Evolutionary conservation across 495 filamentous ascomycete genomes (phyloP).

Genomic region (Talaromyces proteolyticus): DNA sequence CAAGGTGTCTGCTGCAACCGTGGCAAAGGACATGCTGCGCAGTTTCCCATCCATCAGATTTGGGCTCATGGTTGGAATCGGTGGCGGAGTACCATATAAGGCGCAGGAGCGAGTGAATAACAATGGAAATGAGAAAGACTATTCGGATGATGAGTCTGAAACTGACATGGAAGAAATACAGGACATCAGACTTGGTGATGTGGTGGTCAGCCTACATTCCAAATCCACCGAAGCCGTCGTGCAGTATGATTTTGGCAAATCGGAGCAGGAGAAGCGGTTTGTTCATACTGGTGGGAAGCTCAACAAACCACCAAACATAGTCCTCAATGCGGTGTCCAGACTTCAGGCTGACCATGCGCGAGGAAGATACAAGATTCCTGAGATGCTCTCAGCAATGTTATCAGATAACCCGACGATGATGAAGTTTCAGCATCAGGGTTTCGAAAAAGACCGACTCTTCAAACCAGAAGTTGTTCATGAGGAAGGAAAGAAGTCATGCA

Average conservation of each 20-base stretch:
- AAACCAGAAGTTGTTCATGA: constrained; percentile 17
- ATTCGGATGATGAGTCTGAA: constrained; percentile 4
- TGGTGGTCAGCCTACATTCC: constrained; percentile 29
- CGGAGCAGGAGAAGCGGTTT: constrained; percentile 11
- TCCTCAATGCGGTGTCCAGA: constrained; percentile 15
- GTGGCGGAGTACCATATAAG: constrained; percentile 21
- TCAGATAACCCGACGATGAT: constrained; percentile 10
- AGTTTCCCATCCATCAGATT: constrained; percentile 33
- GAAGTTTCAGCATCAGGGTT: constrained; percentile 20
- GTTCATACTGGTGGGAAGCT: constrained; percentile 18
- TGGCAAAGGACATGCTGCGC: constrained; percentile 22
- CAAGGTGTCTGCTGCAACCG: constrained; percentile 14
- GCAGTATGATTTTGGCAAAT: constrained; percentile 33
- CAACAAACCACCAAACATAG: constrained; percentile 13
- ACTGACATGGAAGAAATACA: constrained; percentile 1
- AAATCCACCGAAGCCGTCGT: constrained; percentile 22
- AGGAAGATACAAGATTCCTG: constrained; percentile 12
- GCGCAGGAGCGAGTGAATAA: not conserved
- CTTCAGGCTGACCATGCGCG: constrained; percentile 15
- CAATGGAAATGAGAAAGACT: not conserved
- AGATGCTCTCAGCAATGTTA: constrained; percentile 14
- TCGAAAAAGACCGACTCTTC: constrained; percentile 28
- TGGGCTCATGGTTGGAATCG: constrained; percentile 41
- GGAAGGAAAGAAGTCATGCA: constrained; percentile 14
- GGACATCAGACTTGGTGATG: constrained; percentile 25